Evolutionary conservation across 768 basidiomycete species (phyloP).

Genomic region (Tylopilus intermedius): DNA sequence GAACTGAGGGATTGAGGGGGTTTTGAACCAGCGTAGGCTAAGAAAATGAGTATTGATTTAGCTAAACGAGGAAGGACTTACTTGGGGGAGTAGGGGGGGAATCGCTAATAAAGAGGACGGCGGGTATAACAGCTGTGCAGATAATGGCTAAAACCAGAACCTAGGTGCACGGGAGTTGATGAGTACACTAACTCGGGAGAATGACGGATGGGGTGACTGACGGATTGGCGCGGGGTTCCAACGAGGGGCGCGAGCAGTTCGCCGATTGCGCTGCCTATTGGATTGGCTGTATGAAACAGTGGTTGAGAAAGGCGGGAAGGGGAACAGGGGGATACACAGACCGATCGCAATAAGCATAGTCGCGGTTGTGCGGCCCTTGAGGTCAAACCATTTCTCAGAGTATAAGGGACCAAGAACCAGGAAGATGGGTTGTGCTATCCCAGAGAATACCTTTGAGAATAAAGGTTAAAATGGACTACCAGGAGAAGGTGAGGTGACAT

Average conservation of each 20-base stretch:
- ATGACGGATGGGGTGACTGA: slow-evolving; percentile 29
- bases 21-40: slow-evolving; percentile 67
- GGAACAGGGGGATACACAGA: slow-evolving; percentile 12
- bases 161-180: slow-evolving; percentile 31
- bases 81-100: slow-evolving; percentile 78
- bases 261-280: slow-evolving; percentile 66
- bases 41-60: background rate
- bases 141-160: slow-evolving; percentile 69
- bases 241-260: slow-evolving; percentile 68
- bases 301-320: background rate
- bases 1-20: slow-evolving; percentile 48
- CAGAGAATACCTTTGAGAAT: slow-evolving; percentile 50
- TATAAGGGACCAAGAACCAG: slow-evolving; percentile 77
- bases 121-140: slow-evolving; percentile 56
- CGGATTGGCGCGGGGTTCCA: slow-evolving; percentile 52
- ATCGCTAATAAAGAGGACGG: slow-evolving; percentile 51
- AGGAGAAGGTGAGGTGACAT: background rate
- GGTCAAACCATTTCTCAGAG: slow-evolving; percentile 80
- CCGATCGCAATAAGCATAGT: slow-evolving; percentile 56
- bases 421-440: slow-evolving; percentile 65
- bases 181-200: background rate
- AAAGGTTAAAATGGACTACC: background rate
- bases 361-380: slow-evolving; percentile 71
- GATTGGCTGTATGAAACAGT: slow-evolving; percentile 48
- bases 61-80: slow-evolving; percentile 28